Conservation (phyloP, 345 rosid species). For the Salix exigua region DNA sequence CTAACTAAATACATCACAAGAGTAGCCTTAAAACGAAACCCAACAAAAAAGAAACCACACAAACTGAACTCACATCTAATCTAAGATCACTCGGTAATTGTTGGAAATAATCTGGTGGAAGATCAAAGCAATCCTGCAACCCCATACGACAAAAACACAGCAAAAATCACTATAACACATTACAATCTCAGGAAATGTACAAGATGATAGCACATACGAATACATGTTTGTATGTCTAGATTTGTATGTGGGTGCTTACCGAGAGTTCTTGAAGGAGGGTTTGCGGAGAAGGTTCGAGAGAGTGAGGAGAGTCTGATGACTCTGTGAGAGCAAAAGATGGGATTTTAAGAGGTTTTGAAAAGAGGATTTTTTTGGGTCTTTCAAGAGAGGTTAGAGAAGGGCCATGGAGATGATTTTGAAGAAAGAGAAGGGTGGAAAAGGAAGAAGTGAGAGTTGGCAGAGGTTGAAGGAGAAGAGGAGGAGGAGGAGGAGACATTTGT, state of each 20-base stretch:
- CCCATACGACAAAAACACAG: not conserved
- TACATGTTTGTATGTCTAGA: not conserved
- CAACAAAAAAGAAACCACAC: not conserved
- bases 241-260: constrained; percentile 32
- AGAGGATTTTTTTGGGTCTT: constrained; percentile 22
- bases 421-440: constrained; percentile 23
- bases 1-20: not conserved
- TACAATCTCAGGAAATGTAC: not conserved
- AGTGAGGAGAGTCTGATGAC: constrained; percentile 52
- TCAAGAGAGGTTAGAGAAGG: constrained; percentile 24
- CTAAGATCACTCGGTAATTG: constrained; percentile 77
- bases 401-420: constrained; percentile 18
- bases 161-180: not conserved
- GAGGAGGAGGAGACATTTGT: constrained; percentile 43
- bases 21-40: not conserved
- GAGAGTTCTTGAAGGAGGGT: constrained; percentile 59
- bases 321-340: constrained; percentile 54
- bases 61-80: constrained; percentile 52
- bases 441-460: constrained; percentile 26
- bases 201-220: not conserved
- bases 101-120: constrained; percentile 68
- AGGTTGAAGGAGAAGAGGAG: constrained; percentile 33
- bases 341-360: constrained; percentile 32
- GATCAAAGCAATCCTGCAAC: constrained; percentile 79
- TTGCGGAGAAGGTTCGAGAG: constrained; percentile 40